phyloP scores from a whole-genome alignment of 2,329 filamentous ascomycete species.

The Beauveria asiatica region DNA sequence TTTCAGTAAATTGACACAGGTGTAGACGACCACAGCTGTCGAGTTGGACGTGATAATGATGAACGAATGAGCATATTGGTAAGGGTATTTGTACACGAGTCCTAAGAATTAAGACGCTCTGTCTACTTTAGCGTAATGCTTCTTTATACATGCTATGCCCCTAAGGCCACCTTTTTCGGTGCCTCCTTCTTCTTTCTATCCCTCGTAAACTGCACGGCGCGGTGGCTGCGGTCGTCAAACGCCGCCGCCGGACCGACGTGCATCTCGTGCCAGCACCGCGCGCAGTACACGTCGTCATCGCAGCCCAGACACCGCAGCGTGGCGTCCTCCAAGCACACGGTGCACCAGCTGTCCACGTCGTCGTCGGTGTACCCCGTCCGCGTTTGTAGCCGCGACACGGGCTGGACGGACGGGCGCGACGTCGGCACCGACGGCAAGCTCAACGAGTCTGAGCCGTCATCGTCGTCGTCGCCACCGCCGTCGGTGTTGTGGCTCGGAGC shows the following conservation, averaged over 20 bases:
- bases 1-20: conserved; percentile 24
- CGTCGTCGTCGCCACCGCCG: conserved; percentile 15
- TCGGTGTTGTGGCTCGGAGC: conserved; percentile 21
- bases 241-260: conserved; percentile 62
- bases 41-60: not conserved
- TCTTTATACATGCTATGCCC: conserved; percentile 20
- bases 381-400: conserved; percentile 29
- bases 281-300: conserved; percentile 64
- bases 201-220: conserved; percentile 51
- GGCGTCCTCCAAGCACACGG: conserved; percentile 74
- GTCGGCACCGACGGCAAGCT: conserved; percentile 42
- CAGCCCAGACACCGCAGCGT: conserved; percentile 66
- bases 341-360: conserved; percentile 70
- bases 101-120: no score
- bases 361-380: conserved; percentile 52
- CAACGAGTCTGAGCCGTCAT: conserved; percentile 25
- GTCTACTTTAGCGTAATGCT: not conserved
- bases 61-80: not conserved
- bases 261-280: conserved; percentile 72
- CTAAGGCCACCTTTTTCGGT: conserved; percentile 27
- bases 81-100: not conserved
- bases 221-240: conserved; percentile 62
- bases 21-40: not conserved
- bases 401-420: conserved; percentile 36
- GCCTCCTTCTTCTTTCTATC: conserved; percentile 23